Percentiles rank a stretch among this genome's conserved stretches.
Conservation (phyloP, 2,329 filamentous ascomycete genomes). For the Pseudodiploospora longispora region DNA sequence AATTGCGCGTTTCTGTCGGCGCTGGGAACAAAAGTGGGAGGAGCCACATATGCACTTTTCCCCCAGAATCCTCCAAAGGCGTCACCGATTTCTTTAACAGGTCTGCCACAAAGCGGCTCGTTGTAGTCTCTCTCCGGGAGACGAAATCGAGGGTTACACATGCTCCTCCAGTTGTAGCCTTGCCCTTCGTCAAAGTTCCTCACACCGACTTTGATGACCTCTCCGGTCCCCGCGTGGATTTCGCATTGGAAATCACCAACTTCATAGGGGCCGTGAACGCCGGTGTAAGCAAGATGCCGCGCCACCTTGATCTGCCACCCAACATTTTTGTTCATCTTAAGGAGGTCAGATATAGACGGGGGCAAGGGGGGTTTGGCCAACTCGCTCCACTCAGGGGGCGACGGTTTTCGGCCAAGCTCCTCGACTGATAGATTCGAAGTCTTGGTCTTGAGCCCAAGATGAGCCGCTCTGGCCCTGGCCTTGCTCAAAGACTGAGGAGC, state of each 20-base stretch:
- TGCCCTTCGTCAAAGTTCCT: slow-evolving; percentile 1
- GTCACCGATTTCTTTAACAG: slow-evolving; percentile 5
- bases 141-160: slow-evolving; percentile 6
- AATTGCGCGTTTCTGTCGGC: background rate
- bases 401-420: no score
- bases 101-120: slow-evolving; percentile 7
- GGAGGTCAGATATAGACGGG: slow-evolving; percentile 5
- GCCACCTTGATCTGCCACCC: slow-evolving; percentile 12
- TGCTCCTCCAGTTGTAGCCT: slow-evolving; percentile 9
- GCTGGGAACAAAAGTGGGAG: background rate
- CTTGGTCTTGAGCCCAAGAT: background rate
- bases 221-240: slow-evolving; percentile 7
- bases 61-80: slow-evolving; percentile 3
- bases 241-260: slow-evolving; percentile 15
- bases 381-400: background rate
- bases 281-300: slow-evolving; percentile 10
- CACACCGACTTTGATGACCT: slow-evolving; percentile 10
- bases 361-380: background rate
- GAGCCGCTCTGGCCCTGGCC: background rate
- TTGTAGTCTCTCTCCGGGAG: background rate
- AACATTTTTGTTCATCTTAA: slow-evolving; percentile 1
- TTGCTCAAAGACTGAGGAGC: background rate
- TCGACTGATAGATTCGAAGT: background rate
- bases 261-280: slow-evolving; percentile 13
- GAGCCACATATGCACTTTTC: background rate